phyloP scores from a whole-genome alignment of 805 yeast species.

The Hanseniaspora guilliermondii region DNA sequence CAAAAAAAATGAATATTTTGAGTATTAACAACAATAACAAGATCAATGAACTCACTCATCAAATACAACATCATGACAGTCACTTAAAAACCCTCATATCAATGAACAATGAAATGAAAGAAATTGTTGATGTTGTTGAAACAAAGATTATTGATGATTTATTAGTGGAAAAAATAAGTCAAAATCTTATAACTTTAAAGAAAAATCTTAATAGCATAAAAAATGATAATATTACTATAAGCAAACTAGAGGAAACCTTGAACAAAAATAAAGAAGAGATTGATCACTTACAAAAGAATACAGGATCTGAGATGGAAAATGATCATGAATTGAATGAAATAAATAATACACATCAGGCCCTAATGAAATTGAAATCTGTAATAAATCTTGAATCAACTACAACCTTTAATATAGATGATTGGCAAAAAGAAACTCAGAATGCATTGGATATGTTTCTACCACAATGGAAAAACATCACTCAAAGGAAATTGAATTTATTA shows the following conservation, averaged over 20 bases:
- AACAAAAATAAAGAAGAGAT: background rate
- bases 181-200: background rate
- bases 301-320: background rate
- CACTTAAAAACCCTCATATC: background rate
- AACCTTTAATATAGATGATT: background rate
- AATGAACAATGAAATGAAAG: background rate
- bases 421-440: background rate
- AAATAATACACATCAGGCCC: background rate
- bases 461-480: slow-evolving; percentile 2
- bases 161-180: background rate
- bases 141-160: background rate
- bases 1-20: background rate
- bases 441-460: background rate
- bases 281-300: background rate
- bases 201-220: background rate
- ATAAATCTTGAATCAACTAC: background rate
- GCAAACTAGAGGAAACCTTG: background rate
- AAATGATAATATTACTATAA: slow-evolving; percentile 3
- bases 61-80: background rate
- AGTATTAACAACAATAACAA: background rate
- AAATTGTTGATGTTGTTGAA: background rate
- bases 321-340: background rate
- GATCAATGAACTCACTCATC: background rate
- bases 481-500: slow-evolving; percentile 1
- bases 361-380: background rate